These are phyloP conservation scores for Dactylellina parvicollis DNA, from an alignment of 2,329 filamentous ascomycete species.

Conservation along the genomic window DNA sequence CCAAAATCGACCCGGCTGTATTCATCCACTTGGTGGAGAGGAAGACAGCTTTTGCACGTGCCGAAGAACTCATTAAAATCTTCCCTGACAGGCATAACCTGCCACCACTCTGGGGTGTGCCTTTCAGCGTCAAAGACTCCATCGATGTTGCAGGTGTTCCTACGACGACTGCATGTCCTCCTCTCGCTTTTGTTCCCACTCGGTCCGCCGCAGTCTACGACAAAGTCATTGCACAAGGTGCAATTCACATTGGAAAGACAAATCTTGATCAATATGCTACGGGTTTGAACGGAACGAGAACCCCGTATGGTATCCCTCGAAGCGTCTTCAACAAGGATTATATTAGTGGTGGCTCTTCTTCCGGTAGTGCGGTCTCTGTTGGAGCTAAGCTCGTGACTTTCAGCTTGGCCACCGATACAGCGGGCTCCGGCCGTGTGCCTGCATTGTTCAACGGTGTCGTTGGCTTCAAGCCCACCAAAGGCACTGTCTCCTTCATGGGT, in stretches of 20 bases:
- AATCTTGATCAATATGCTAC: conserved; percentile 72
- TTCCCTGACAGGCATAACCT: conserved; percentile 60
- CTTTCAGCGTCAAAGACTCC: conserved; percentile 69
- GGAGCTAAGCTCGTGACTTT: conserved; percentile 68
- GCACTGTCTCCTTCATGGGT: conserved; percentile 65
- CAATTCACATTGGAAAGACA: conserved; percentile 63
- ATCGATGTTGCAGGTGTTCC: conserved; percentile 66
- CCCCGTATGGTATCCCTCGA: conserved; percentile 68
- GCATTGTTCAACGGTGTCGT: conserved; percentile 67
- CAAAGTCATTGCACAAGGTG: conserved; percentile 62
- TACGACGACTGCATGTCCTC: conserved; percentile 67
- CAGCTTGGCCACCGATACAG: conserved; percentile 69
- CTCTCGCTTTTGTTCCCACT: conserved; percentile 62
- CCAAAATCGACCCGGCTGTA: conserved; percentile 59
- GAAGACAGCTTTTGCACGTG: conserved; percentile 60
- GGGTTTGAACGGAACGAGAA: conserved; percentile 69
- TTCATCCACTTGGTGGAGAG: conserved; percentile 62
- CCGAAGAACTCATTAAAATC: conserved; percentile 60
- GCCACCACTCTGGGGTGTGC: conserved; percentile 67
- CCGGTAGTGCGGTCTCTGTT: conserved; percentile 68
- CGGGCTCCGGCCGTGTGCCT: conserved; percentile 67
- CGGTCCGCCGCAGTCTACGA: conserved; percentile 62
- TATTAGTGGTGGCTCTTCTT: conserved; percentile 69
- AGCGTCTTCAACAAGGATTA: conserved; percentile 66
- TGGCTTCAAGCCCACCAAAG: conserved; percentile 67